Conservation (phyloP, 208 protist genomes). For the Crithidia sp. region DNA sequence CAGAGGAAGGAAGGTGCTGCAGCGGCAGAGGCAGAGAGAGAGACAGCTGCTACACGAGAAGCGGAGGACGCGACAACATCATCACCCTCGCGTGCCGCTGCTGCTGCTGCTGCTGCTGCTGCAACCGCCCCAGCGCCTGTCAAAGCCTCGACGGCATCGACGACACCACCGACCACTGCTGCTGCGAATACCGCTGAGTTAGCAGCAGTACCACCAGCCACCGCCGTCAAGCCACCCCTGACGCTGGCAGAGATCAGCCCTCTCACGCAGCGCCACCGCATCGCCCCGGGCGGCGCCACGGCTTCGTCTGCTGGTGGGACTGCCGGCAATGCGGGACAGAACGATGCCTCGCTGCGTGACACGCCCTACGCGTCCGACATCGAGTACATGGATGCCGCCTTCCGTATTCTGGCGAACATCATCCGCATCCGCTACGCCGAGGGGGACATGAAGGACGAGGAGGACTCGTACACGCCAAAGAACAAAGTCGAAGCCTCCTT, state of each 20-base stretch:
- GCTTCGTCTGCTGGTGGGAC: background rate
- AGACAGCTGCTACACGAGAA: background rate
- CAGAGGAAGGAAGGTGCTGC: background rate
- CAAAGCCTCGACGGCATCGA: too few relatives aligned
- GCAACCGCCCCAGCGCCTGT: too few relatives aligned
- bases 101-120: too few relatives aligned
- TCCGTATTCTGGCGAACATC: constrained; percentile 84
- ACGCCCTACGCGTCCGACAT: constrained; percentile 85
- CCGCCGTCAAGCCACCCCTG: constrained; percentile 10
- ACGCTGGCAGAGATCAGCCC: constrained; percentile 40
- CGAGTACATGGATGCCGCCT: constrained; percentile 92
- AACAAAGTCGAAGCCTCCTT: constrained; percentile 83
- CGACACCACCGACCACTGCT: too few relatives aligned
- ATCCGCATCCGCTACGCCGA: constrained; percentile 88
- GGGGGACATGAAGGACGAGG: constrained; percentile 92
- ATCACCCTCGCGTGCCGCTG: too few relatives aligned
- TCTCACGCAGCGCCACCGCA: constrained; percentile 20
- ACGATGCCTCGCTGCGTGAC: constrained; percentile 17
- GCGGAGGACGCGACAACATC: background rate
- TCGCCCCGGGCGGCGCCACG: background rate
- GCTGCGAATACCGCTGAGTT: too few relatives aligned
- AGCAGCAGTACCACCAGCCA: background rate
- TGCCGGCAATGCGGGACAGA: background rate
- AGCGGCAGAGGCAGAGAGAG: background rate
- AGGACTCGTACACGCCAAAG: constrained; percentile 72